Percentiles rank a stretch among this genome's conserved stretches.
These are phyloP conservation scores for Acacia concinna DNA, from an alignment of 331 rosid species.

Conservation along the genomic window DNA sequence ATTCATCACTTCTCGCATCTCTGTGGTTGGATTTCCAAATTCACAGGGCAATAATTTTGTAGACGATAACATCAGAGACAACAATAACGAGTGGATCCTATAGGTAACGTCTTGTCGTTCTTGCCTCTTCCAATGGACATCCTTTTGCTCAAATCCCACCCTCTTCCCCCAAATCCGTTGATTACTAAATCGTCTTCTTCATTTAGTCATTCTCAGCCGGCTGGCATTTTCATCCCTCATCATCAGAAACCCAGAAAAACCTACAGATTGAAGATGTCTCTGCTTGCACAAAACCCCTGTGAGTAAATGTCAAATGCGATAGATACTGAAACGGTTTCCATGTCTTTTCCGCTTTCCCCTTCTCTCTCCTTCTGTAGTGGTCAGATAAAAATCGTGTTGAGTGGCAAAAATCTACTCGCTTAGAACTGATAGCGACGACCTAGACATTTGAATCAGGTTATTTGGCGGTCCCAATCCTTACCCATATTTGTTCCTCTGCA, in stretches of 20 bases:
- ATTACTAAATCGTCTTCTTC: conserved; percentile 32
- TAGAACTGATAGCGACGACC: not conserved
- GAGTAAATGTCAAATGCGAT: conserved; percentile 5
- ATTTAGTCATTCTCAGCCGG: conserved; percentile 35
- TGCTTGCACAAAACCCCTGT: conserved; percentile 56
- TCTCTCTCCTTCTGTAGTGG: no score
- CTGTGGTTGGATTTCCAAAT: not conserved
- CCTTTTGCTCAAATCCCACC: conserved; percentile 33
- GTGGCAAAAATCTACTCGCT: no score
- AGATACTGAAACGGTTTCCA: not conserved
- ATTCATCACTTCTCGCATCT: not conserved
- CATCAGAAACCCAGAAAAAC: conserved; percentile 32
- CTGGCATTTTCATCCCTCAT: conserved; percentile 32
- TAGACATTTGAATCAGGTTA: not conserved
- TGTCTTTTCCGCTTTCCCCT: not conserved
- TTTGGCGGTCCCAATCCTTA: not conserved
- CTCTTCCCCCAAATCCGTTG: conserved; percentile 36
- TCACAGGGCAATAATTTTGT: not conserved
- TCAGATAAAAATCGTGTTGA: not conserved
- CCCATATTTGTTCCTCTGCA: not conserved
- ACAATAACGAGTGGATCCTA: not conserved
- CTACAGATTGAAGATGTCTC: conserved; percentile 58
- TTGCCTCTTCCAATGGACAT: conserved; percentile 26
- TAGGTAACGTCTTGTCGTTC: not conserved
- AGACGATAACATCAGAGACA: not conserved